Base-by-base conservation (phyloP, 768 basidiomycete species). In the Rubroboletus pulcherrimus region DNA sequence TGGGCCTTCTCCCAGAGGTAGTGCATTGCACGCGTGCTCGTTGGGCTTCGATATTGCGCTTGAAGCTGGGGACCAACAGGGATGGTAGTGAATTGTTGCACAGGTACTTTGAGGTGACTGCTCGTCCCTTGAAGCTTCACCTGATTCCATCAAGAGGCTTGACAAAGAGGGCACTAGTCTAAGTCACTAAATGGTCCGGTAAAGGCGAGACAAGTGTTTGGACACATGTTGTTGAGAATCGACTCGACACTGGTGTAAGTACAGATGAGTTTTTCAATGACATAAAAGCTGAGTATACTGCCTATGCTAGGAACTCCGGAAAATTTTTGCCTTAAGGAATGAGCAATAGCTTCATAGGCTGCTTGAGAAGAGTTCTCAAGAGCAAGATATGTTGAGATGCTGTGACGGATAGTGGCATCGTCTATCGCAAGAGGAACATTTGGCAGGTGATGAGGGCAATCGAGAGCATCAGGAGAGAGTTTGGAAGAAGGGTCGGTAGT, bases 1-100 rank as follows among this genome's bases (percentile, higher is more conserved):
- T 51, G 39, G 5, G 24, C 15, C 5, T 48, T n/a, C 41, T 55
- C 7, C n/a, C 54, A 45, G 2, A 70, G 61, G 51, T 77, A 75
- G 0, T 39, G 26, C 64, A 77, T 65, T 0, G 38, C n/a, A 0
- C 17, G 7, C 2, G 77, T 68, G 14, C 66, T 56, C 1, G 59
- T 53, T 0, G 39, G 53, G 14, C 53, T 63, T 0, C 68, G 54
- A 15, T 71, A 63, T 1, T 74, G 58, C 0, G 78, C 75, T 48
- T 80, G 78, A 0, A 80, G 51, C 47, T 78, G 77, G 1, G 76
- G 78, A 4, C 77, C 76, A 15, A 79, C 41, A 0, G 69, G 76
- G 24, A 80, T 71, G 0, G 77, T 80, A 7, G 52, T 53, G 31
- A 74, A 73, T 14, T 72, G 63, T 15, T 73, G 62, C 0, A 66